phyloP scores from a whole-genome alignment of 345 rosid species.

The Psidium friedrichsthalianum region DNA sequence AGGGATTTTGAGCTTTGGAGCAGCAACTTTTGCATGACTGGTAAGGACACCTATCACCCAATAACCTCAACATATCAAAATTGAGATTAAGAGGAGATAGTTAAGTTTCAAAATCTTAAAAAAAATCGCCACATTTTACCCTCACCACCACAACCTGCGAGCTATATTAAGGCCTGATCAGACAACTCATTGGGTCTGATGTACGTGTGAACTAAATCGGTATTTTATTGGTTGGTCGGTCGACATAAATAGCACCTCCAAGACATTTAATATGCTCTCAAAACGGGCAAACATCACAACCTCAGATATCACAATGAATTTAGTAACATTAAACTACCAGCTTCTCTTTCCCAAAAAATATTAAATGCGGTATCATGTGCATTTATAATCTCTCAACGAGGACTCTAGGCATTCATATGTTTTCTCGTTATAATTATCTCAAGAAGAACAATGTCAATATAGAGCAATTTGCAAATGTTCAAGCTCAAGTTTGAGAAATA shows the following conservation, averaged over 20 bases:
- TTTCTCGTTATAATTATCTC: not conserved
- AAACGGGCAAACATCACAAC: not conserved
- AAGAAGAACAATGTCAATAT: not conserved
- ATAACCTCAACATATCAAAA: not conserved
- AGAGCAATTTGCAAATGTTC: not conserved
- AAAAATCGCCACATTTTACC: not conserved
- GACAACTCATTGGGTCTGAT: not conserved
- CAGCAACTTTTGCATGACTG: constrained; percentile 96
- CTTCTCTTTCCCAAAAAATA: not conserved
- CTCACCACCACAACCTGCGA: not conserved
- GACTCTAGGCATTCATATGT: not conserved
- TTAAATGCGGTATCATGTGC: not conserved
- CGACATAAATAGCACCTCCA: not conserved
- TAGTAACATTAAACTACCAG: not conserved
- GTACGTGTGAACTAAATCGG: not conserved
- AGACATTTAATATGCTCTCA: not conserved
- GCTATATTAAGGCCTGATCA: not conserved
- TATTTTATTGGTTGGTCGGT: not conserved
- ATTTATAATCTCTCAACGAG: not conserved
- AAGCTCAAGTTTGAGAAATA: not conserved
- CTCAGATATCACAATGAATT: not conserved
- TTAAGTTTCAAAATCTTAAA: not conserved
- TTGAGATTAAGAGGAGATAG: not conserved
- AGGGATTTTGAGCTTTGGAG: constrained; percentile 87
- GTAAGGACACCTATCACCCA: constrained; percentile 83